These are phyloP conservation scores for Datisca glomerata DNA, from an alignment of 306 rosid species.

Conservation along the genomic window DNA sequence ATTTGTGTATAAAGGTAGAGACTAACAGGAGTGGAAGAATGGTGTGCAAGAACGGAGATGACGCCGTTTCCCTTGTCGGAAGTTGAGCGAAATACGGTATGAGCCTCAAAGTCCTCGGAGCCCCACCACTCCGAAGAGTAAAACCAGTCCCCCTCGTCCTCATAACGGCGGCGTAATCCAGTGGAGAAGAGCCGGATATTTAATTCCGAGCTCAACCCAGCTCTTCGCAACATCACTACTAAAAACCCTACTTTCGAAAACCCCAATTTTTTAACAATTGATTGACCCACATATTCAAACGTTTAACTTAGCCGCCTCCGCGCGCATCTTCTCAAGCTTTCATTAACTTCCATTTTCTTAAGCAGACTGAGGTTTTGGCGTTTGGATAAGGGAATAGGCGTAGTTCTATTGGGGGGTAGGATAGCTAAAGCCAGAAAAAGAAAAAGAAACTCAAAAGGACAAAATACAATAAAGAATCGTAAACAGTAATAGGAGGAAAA, in stretches of 20 bases:
- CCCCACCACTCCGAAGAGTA: constrained; percentile 97
- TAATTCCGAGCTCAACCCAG: constrained; percentile 5
- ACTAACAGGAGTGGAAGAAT: constrained; percentile 70
- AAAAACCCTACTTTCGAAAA: constrained; percentile 2
- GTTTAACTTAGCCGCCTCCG: too few species aligned
- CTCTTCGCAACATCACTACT: constrained; percentile 33
- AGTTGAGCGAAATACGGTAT: constrained; percentile 46
- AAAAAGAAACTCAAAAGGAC: not conserved
- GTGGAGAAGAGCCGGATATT: constrained; percentile 55
- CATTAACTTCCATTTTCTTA: not conserved
- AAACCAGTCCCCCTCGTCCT: constrained; percentile 87
- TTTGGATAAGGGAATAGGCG: constrained; percentile 1
- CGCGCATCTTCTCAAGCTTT: too few species aligned
- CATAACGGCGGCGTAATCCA: constrained; percentile 29
- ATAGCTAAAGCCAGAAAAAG: too few species aligned
- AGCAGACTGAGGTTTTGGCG: constrained; percentile 2
- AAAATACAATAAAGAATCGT: not conserved
- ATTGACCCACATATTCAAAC: too few species aligned
- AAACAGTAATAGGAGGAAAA: not conserved
- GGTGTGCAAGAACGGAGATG: constrained; percentile 61
- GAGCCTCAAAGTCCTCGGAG: constrained; percentile 27
- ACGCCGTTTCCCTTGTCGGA: constrained; percentile 81
- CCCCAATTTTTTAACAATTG: too few species aligned
- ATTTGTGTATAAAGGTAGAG: not conserved
- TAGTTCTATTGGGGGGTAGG: too few species aligned